Base-by-base conservation (phyloP, 2,329 filamentous ascomycete species). In the Hymenoscyphus fraxineus region DNA sequence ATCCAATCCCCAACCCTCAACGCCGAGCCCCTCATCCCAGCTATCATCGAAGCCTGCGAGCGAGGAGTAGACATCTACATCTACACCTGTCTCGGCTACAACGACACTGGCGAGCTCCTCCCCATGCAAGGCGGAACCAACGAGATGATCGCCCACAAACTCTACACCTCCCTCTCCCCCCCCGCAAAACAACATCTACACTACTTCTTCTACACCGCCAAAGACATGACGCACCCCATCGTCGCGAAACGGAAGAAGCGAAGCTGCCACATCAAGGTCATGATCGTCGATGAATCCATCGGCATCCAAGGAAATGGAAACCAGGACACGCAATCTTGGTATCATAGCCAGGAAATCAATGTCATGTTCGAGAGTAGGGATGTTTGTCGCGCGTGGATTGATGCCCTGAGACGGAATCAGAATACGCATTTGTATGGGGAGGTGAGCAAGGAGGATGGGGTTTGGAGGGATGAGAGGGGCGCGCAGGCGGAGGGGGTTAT, bases 1-100 rank as follows among this genome's bases (percentile, higher is more conserved):
- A 92, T 94, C 64, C 89, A 93, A 74, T 88, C 89, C 0, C 91
- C 91, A 0, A 89, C 91, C 27, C 81, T 94, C 44, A 94, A 94
- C 70, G 89, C 90, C 0, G 83, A 84, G 64, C 87, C 86, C 0
- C 77, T 93, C 0, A 71, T 92, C 0, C 83, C 86, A 0, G 87
- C 86, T 0, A 82, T 93, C 3, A 73, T 83, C 0, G 82, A 81
- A 2, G 90, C 91, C 0, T 82, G 88, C n/a, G 81, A 86, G 65
- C 80, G 90, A 1, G 90, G 90, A 0, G 76, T 93, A 0, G 79
- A 87, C 60, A 85, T 93, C 0, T 86, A 83, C 0, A 88, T 86
- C 73, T 93, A 91, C 67, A 81, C 92, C 1, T 92, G 89, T 68
- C 82, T 93, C 0, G 90, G 91, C 1, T 94, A 94, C 77, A 93